These are phyloP conservation scores for Ophiosphaerella herpotricha DNA, from an alignment of 2,329 filamentous ascomycete species.

Conservation along the genomic window DNA sequence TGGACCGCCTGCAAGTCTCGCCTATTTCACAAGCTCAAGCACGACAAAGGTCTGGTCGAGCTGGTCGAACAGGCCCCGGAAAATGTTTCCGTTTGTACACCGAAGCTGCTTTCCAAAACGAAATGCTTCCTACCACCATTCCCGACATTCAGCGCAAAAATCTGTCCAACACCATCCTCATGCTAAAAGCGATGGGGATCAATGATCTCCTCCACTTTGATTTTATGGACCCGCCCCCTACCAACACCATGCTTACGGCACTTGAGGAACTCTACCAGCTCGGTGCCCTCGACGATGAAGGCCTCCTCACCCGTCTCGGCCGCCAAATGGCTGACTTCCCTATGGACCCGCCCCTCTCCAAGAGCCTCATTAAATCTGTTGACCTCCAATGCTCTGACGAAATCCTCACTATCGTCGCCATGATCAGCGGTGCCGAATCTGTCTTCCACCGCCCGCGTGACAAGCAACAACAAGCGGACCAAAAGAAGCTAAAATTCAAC, in stretches of 20 bases:
- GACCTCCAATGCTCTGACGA: slow-evolving; percentile 91
- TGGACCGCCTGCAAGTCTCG: slow-evolving; percentile 94
- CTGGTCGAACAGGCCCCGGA: slow-evolving; percentile 90
- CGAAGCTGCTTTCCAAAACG: slow-evolving; percentile 90
- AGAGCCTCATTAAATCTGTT: slow-evolving; percentile 85
- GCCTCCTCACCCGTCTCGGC: slow-evolving; percentile 85
- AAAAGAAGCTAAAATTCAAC: slow-evolving; percentile 97
- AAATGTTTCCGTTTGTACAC: slow-evolving; percentile 92
- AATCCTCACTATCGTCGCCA: slow-evolving; percentile 80
- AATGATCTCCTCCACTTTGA: slow-evolving; percentile 97
- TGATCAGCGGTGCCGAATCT: slow-evolving; percentile 73
- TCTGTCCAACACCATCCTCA: slow-evolving; percentile 87
- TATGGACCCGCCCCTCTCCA: slow-evolving; percentile 92
- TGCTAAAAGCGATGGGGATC: slow-evolving; percentile 99
- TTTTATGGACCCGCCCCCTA: slow-evolving; percentile 98
- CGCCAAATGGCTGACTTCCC: slow-evolving; percentile 99
- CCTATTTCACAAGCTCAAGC: slow-evolving; percentile 97
- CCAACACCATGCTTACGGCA: slow-evolving; percentile 96
- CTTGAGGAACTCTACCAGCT: slow-evolving; percentile 94
- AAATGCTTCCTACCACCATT: slow-evolving; percentile 95
- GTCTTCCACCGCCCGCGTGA: slow-evolving; percentile 97
- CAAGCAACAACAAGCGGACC: slow-evolving; percentile 93
- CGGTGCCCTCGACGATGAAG: slow-evolving; percentile 91
- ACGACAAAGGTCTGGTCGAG: slow-evolving; percentile 89
- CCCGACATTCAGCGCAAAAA: slow-evolving; percentile 97